Base-by-base conservation (phyloP, 140 eudicot species). In the Eryngium alpinum region DNA sequence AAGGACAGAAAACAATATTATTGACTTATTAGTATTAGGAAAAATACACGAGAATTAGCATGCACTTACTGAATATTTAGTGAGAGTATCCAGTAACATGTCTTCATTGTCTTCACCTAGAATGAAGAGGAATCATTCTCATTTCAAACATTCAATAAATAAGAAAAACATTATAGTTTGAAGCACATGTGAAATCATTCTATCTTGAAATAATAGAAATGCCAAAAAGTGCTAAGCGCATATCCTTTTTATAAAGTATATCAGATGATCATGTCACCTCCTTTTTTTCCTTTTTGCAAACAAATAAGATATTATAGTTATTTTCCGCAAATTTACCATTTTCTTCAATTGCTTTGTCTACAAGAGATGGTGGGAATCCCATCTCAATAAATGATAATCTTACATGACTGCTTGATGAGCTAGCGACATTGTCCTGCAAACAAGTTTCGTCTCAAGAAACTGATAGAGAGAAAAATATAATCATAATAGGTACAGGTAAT, bases 301-400 rank as follows among this genome's bases (percentile, higher is more conserved):
- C 32, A 14, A 53, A 77, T 29, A 57, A 56, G 46, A 12, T 24
- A 16, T 77, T 11, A 70, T 78, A 75, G 25, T 67, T 17, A 34
- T 66, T 79, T 79, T 80, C 72, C 69, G 73, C 67, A 71, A 46
- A 21, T 11, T 38, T 86, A 94, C 99, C 99, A 67, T 92, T 89
- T 83, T 87, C 91, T 75, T 81, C 79, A 44, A 95, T 91, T 49
- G 97, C 99, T 91, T 87, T 91, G 82, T 95, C 90, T 72, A 95
- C 86, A 46, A 89, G 92, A 83, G 89, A 84, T 2, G 89, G 93
- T 19, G 86, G 60, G 80, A 95, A 95, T 77, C 97, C 99, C 99
- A 95, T 95, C 78, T 91, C 97, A 43, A 95, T 80, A 71, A 95
- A 90, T 49, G 94, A 86, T 81, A 97, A 89, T 85, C 97, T 89